phyloP scores from a whole-genome alignment of 1,284 basidiomycete genomes.

The Tilletia walkeri region DNA sequence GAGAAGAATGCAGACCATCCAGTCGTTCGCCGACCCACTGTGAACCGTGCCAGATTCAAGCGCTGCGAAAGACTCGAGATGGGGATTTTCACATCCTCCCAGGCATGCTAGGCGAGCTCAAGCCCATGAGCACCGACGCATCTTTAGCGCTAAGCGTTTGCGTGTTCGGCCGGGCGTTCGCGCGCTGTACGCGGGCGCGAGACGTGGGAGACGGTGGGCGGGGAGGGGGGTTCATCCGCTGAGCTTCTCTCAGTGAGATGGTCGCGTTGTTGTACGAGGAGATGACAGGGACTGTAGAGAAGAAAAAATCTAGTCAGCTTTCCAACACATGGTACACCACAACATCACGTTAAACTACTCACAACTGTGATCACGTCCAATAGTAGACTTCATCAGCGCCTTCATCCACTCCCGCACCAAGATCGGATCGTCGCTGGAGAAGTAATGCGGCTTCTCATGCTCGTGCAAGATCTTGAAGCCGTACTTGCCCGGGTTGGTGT shows the following conservation, averaged over 20 bases:
- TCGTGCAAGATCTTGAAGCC: slow-evolving; percentile 94
- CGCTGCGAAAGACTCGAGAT: not conserved
- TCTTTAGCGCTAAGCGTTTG: slow-evolving; percentile 74
- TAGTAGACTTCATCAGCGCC: slow-evolving; percentile 97
- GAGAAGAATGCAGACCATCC: no score
- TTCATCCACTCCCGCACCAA: slow-evolving; percentile 97
- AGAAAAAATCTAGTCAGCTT: not conserved
- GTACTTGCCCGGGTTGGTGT: slow-evolving; percentile 84
- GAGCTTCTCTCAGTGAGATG: slow-evolving; percentile 88
- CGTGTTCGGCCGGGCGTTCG: slow-evolving; percentile 79
- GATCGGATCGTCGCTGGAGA: slow-evolving; percentile 82
- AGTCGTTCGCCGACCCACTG: no score
- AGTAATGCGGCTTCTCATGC: slow-evolving; percentile 80
- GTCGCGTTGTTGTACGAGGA: slow-evolving; percentile 97
- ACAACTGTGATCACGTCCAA: slow-evolving; percentile 64
- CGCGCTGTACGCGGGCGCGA: slow-evolving; percentile 83
- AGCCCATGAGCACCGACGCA: slow-evolving; percentile 55
- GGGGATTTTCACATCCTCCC: not conserved
- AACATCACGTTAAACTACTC: slow-evolving; percentile 2
- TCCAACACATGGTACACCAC: not conserved
- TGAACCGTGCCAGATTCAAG: no score
- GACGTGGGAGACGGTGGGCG: slow-evolving; percentile 83
- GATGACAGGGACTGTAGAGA: slow-evolving; percentile 68
- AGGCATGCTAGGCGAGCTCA: slow-evolving; percentile 10
- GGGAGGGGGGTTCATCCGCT: slow-evolving; percentile 91